Evolutionary conservation across 805 yeast genomes (phyloP), one percentile per base, ranked within the genome.

Genomic region (Wickerhamomyces hampshirensis): DNA sequence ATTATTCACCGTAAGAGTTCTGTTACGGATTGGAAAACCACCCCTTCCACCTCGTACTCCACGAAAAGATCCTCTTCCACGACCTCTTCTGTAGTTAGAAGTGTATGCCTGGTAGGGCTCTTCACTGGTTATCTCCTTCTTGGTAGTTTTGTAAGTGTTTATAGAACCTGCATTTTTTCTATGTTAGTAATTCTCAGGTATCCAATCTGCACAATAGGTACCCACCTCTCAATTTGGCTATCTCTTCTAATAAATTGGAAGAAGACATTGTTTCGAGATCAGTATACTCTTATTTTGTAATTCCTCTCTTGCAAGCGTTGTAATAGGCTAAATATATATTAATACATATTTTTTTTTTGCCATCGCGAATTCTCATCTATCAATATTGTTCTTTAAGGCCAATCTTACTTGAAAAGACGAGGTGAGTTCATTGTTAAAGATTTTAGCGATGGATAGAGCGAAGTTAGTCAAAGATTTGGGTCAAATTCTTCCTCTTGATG

Each of bases 401-500:
- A 16, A 28, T 6, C 30, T 15, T n/a, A 13, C 11, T n/a, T 12
- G 9, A n/a, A n/a, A n/a, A n/a, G n/a, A n/a, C n/a, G n/a, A n/a
- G n/a, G n/a, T n/a, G n/a, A n/a, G n/a, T n/a, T n/a, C n/a, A n/a
- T n/a, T 21, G 11, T 21, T 21, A 8, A 23, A 8, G 5, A 23
- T 21, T 23, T 17, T 11, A 23, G 26, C 10, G 33, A 28, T 33
- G 29, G 35, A 39, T 14, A 32, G 24, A 21, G 27, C 19, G 18
- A 5, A 26, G 4, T 34, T 55, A 4, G 37, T 46, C 1, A 19
- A 31, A 12, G 49, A 52, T 15, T 40, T 58, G 23, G 32, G 28
- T 5, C 43, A 63, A 13, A 55, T 78, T 1, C 48, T 80, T 13
- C 86, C 86, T 0, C 55, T 80, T 28, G 87, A 80, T 43, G 62